Conservation (phyloP, 2,329 filamentous ascomycete genomes). For the Paracorniculantispora psalliotae region DNA sequence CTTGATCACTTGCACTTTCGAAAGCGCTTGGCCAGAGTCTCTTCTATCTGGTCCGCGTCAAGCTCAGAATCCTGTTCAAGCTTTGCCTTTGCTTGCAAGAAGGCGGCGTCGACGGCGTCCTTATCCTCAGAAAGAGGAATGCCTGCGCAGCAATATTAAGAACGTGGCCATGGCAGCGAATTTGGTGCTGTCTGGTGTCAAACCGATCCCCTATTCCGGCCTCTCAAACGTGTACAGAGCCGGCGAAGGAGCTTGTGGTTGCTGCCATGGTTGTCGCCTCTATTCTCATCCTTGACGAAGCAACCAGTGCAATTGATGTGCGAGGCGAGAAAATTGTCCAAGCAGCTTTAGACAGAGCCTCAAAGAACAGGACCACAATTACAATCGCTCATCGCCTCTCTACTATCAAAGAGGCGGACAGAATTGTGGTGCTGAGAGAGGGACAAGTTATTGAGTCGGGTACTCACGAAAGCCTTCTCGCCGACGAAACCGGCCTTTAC, state of each 20-base stretch:
- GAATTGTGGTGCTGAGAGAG: conserved; percentile 70
- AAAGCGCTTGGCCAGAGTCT: no score
- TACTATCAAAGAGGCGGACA: conserved; percentile 71
- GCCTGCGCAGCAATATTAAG: background rate
- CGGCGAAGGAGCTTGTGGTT: no score
- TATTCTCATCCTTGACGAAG: conserved; percentile 72
- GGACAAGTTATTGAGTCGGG: conserved; percentile 70
- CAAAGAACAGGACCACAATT: conserved; percentile 61
- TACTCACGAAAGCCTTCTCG: conserved; percentile 66
- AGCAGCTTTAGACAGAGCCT: conserved; percentile 52
- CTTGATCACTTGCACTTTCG: background rate
- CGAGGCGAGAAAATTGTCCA: conserved; percentile 59
- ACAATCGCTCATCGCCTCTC: conserved; percentile 70
- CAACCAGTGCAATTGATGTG: conserved; percentile 62
- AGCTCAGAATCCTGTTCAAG: background rate
- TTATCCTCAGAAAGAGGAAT: background rate
- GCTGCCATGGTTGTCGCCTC: conserved; percentile 22
- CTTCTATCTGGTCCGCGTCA: no score
- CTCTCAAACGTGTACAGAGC: no score
- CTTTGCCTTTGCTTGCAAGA: background rate
- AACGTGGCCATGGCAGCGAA: background rate
- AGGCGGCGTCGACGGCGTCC: background rate
- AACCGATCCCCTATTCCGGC: no score
- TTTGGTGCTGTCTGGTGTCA: background rate
- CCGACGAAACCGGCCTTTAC: conserved; percentile 59